A percentile compares a stretch with the other conserved stretches of the same genome.
Evolutionary conservation across 441 rosid genomes (phyloP).

Genomic region (Adansonia rubrostipa): DNA sequence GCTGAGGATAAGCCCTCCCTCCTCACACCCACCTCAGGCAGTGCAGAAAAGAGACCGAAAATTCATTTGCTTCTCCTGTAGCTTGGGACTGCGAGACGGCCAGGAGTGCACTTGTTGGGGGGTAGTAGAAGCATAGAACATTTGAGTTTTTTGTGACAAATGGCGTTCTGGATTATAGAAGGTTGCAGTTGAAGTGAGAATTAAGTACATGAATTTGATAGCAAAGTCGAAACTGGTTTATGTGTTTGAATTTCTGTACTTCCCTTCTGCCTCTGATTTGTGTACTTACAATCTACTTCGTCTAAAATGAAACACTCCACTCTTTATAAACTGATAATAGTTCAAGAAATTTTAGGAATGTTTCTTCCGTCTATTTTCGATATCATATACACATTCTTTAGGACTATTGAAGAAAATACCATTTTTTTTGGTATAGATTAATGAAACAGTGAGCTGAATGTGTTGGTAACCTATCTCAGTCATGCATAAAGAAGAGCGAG

Average conservation of each 20-base stretch:
- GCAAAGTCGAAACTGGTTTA: not conserved
- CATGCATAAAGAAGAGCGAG: conserved; percentile 16
- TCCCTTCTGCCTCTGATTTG: too few species aligned
- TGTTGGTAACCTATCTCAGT: conserved; percentile 34
- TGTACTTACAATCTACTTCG: not conserved
- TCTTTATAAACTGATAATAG: not conserved
- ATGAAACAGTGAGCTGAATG: conserved; percentile 20
- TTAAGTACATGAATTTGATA: not conserved
- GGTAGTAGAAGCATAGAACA: not conserved
- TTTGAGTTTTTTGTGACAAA: not conserved
- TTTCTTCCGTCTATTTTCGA: too few species aligned
- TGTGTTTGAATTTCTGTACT: too few species aligned
- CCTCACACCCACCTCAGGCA: conserved; percentile 26
- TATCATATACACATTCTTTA: not conserved
- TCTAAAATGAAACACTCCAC: not conserved
- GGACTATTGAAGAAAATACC: not conserved
- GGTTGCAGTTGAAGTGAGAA: not conserved
- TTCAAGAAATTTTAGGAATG: not conserved
- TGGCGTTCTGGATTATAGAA: not conserved
- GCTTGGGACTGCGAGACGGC: conserved; percentile 43
- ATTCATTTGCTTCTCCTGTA: conserved; percentile 33
- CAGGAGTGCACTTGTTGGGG: conserved; percentile 31
- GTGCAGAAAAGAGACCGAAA: conserved; percentile 24
- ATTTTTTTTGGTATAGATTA: not conserved
- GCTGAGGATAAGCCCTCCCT: conserved; percentile 42